A percentile compares a stretch with the other conserved stretches of the same genome.
phyloP scores from a whole-genome alignment of 108 stramenopile genomes.

The Fragilaria radians region DNA sequence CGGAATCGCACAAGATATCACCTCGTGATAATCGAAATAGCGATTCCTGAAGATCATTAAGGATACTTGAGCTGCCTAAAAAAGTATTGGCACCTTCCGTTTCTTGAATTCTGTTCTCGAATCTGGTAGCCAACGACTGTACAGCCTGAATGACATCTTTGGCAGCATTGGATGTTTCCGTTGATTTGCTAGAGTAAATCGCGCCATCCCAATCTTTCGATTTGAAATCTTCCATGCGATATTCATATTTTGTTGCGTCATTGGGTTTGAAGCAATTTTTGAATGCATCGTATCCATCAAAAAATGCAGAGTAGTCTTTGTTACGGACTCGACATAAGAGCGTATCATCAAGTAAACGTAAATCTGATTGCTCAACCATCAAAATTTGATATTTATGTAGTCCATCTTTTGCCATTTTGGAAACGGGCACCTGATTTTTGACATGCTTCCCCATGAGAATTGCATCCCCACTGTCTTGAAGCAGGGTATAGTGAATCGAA shows the following conservation, averaged over 20 bases:
- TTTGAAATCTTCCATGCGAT: not conserved
- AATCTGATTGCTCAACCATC: not conserved
- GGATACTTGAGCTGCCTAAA: not conserved
- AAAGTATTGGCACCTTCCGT: not conserved
- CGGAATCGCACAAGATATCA: not conserved
- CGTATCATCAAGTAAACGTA: not conserved
- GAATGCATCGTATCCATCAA: not conserved
- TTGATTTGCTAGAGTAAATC: not conserved
- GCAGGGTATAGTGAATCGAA: not conserved
- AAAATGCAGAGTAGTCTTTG: not conserved
- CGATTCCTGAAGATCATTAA: not conserved
- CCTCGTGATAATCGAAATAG: not conserved
- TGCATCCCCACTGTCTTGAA: not conserved
- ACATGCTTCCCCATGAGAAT: not conserved
- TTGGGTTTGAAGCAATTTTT: not conserved
- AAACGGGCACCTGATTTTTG: not conserved
- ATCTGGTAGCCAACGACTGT: not conserved
- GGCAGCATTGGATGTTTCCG: not conserved
- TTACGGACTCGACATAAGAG: not conserved
- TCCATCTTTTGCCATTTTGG: not conserved
- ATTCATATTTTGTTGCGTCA: not conserved
- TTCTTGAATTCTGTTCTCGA: not conserved
- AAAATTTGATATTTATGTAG: not conserved
- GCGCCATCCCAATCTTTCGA: not conserved
- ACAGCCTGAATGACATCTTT: not conserved